Evolutionary conservation across 345 rosid species (phyloP), one percentile per base, ranked within the genome.

Genomic region (Lepidium didymum): DNA sequence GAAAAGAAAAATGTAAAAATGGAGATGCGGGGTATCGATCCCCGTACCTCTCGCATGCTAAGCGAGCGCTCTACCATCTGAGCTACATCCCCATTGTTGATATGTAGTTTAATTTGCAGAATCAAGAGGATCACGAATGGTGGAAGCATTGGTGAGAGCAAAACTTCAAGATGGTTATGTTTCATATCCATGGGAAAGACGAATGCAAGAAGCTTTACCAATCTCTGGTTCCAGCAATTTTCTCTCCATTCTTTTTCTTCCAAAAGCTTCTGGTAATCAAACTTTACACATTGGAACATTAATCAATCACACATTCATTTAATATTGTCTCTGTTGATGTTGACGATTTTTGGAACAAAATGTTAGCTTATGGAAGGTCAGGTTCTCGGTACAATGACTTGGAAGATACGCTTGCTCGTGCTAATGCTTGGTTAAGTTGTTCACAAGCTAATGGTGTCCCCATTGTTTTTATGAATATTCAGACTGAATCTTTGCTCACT

Each of bases 391-490:
- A 91, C 79, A 91, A 89, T 14, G 97, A 91, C 68, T 73, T 89
- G 79, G 99, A 91, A 71, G 97, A 94, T 77, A 94, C 99, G n/a
- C 90, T 94, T 49, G 90, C 99, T 37, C 83, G 97, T 41, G 99
- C 97, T 10, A 85, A 91, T 64, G 82, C 90, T 6, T 94, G 99
- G 99, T 81, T 94, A 21, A 79, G 78, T 36, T 87, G 95, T 4
- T 89, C 97, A 58, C 96, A 89, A 74, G 82, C 81, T 35, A 78
- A 85, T 25, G 97, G 97, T 0, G 92, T 91, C 35, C 99, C 97
- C 0, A 70, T 91, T 52, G 87, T 80, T 45, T 91, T 94, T 73
- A 87, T 86, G 85, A 94, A 87, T 68, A 86, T 94, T 73, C 99
- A 94, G 82, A 94, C 90, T 0, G 97, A 94, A 70, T 86, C 97